phyloP scores from a whole-genome alignment of 2,329 filamentous ascomycete genomes.

The Triangularia verruculosa region DNA sequence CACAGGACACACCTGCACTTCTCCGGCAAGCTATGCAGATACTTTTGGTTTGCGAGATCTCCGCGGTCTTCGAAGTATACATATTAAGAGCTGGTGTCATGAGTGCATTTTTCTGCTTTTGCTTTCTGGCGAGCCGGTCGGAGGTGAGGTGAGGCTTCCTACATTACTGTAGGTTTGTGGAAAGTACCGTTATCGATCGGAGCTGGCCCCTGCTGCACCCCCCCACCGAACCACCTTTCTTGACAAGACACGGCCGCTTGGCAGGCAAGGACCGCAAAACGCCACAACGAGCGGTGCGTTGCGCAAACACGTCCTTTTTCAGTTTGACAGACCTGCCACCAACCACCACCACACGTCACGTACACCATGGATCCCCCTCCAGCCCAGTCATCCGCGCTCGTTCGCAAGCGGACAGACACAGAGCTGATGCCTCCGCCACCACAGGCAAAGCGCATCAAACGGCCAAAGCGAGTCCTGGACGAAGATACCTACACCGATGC shows the following conservation, averaged over 20 bases:
- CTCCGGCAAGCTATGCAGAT: neutral
- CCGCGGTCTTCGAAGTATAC: neutral
- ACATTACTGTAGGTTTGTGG: neutral
- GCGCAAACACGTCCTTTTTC: neutral
- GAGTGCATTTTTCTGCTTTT: neutral
- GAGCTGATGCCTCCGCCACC: conserved; percentile 88
- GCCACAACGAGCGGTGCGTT: neutral
- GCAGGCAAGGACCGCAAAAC: neutral
- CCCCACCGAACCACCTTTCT: neutral
- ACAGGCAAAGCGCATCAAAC: conserved; percentile 81
- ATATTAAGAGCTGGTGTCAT: neutral
- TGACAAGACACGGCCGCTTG: neutral
- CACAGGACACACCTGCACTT: neutral
- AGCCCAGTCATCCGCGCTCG: conserved; percentile 54
- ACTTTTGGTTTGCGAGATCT: neutral
- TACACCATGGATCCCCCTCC: conserved; percentile 37
- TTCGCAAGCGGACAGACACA: conserved; percentile 64
- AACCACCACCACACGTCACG: neutral
- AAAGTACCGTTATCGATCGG: neutral
- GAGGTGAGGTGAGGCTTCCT: too few relatives aligned
- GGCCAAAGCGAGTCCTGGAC: conserved; percentile 81
- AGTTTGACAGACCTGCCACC: neutral
- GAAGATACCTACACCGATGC: conserved; percentile 92
- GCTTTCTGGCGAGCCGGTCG: neutral
- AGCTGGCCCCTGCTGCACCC: neutral